Evolutionary conservation across 2,329 filamentous ascomycete genomes (phyloP).

Genomic region (Neofusicoccum umdonicola): DNA sequence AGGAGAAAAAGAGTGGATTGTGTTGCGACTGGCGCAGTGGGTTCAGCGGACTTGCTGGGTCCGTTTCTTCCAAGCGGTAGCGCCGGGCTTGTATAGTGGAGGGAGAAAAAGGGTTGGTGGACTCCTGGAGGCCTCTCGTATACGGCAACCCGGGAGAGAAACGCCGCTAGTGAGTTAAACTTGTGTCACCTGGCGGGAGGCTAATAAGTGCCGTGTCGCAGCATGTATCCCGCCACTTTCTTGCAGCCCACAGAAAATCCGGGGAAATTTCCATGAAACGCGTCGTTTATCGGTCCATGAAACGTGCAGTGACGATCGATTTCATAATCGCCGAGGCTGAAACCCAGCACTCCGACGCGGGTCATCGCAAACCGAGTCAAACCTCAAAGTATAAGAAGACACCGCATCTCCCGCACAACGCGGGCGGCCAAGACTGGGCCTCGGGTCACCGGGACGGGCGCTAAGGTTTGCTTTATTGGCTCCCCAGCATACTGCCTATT

Average conservation of each 20-base stretch:
- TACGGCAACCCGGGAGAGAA: constrained; percentile 6
- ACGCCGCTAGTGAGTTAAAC: constrained; percentile 1
- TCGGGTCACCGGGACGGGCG: not conserved
- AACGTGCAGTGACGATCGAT: not conserved
- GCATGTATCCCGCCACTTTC: not conserved
- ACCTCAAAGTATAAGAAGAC: not conserved
- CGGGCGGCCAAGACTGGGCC: not conserved
- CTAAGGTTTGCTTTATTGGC: not conserved
- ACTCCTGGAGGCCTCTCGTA: not conserved
- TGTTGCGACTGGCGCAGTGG: not conserved
- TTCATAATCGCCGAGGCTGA: not conserved
- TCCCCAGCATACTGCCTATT: not conserved
- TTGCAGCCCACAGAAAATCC: not conserved
- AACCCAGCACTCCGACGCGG: not conserved
- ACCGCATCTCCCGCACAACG: no score
- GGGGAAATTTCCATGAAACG: constrained; percentile 8
- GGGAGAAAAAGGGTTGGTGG: not conserved
- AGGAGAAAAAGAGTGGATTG: not conserved
- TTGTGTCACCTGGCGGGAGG: not conserved
- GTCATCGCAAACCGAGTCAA: not conserved
- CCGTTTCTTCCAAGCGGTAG: constrained; percentile 9
- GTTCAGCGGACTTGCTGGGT: not conserved
- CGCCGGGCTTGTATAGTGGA: not conserved
- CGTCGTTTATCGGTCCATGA: not conserved
- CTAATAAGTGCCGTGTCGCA: constrained; percentile 1